Conservation (phyloP, 2,329 filamentous ascomycete species). For the Fusarium xyrophilum region DNA sequence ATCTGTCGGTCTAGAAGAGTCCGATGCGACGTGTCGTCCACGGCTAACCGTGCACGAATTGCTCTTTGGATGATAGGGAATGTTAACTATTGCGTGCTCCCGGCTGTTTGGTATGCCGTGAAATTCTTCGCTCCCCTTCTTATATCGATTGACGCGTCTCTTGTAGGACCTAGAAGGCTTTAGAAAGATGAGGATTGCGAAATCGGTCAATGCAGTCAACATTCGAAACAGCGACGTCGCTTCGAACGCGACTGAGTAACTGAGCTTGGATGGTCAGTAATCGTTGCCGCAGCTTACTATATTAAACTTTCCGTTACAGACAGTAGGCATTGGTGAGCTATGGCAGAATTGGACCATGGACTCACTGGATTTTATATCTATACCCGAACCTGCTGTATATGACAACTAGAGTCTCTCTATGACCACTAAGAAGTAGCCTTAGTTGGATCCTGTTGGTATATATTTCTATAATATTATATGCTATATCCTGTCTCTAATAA, state of each 20-base stretch:
- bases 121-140: fast-evolving
- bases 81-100: background rate
- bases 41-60: background rate
- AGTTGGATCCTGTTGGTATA: background rate
- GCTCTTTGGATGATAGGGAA: background rate
- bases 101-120: background rate
- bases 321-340: background rate
- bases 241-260: fast-evolving
- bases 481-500: fast-evolving
- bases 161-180: background rate
- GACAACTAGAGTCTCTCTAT: background rate
- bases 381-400: background rate
- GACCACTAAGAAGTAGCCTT: background rate
- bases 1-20: background rate
- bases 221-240: background rate
- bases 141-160: background rate
- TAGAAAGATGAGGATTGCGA: background rate
- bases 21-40: background rate
- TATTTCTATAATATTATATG: fast-evolving
- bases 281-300: background rate
- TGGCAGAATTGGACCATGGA: background rate
- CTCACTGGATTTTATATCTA: background rate
- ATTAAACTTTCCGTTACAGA: background rate
- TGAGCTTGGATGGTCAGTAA: background rate
- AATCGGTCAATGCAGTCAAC: background rate